Evolutionary conservation across 768 basidiomycete genomes (phyloP), one percentile per base, ranked within the genome.

Genomic region (Mycena metata): DNA sequence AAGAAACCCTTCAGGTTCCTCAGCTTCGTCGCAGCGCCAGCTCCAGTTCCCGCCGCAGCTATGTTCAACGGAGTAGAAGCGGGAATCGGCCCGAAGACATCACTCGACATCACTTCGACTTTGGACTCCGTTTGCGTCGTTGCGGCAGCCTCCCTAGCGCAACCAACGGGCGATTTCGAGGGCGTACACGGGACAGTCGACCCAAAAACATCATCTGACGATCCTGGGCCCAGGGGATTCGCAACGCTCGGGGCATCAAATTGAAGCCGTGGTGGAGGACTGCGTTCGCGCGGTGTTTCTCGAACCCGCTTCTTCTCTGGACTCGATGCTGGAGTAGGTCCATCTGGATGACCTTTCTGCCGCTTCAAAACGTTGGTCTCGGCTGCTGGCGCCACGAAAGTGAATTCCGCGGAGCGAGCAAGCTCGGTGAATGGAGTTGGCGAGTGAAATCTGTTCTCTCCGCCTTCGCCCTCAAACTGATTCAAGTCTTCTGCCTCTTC

Each of bases 261-360:
- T 3, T 21, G 6, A 11, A 65, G 41, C 21, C 9, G 46, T 15
- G 64, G 64, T 6, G 64, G 55, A 2, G 64, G 55, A 24, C 45
- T 50, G n/a, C 46, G 55, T 4, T 65, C 55, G 2, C 24, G 46
- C 3, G 39, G 13, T 1, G 3, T 2, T 15, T 26, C 55, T 5
- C 64, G 64, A 2, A 58, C 41, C 3, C 55, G 23, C 15, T 64
- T 64, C n/a, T 64, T 64, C 17, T 56, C 33, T 3, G 63, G 63
- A 23, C 54, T 64, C 19, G 54, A 16, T 1, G 24, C 19, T 2
- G 64, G 64, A 2, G 43, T 41, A 2, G 55, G 55, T 26, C n/a
- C 55, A 17, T 65, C 47, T 3, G 64, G 55, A 15, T 57, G 55
- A 3, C 51, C 64, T 10, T 50, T 65, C 1, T n/a, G 16, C 16